phyloP scores from a whole-genome alignment of 805 yeast genomes.

The Candida easanensis region DNA sequence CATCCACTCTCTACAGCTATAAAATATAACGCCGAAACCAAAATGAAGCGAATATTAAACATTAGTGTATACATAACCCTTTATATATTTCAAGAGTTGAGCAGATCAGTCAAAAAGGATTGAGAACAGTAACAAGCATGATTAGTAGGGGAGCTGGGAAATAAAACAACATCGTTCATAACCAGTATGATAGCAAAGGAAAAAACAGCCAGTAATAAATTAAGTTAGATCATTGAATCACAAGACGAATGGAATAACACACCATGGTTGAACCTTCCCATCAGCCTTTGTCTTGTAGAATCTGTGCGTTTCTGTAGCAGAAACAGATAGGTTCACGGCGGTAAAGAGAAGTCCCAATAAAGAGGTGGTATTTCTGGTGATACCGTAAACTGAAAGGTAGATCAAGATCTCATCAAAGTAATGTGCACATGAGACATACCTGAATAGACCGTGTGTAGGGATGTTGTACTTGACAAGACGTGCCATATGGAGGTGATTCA shows the following conservation, averaged over 20 bases:
- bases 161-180: background rate
- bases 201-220: too few relatives aligned
- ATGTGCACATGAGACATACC: conserved; percentile 59
- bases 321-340: conserved; percentile 46
- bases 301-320: conserved; percentile 50
- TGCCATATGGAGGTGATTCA: conserved; percentile 25
- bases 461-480: conserved; percentile 37
- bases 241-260: conserved; percentile 38
- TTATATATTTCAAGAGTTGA: too few relatives aligned
- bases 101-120: background rate
- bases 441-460: conserved; percentile 52
- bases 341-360: conserved; percentile 30
- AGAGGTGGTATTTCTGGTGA: conserved; percentile 20
- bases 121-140: background rate
- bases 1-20: too few relatives aligned
- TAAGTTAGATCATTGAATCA: conserved; percentile 9
- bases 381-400: conserved; percentile 37
- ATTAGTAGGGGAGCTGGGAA: too few relatives aligned
- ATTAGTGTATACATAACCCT: too few relatives aligned
- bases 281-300: conserved; percentile 37
- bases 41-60: too few relatives aligned
- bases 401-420: conserved; percentile 64
- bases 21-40: background rate
- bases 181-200: background rate
- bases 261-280: conserved; percentile 29